Base-by-base conservation (phyloP, 2,329 filamentous ascomycete genomes). In the Fusarium dlaminii region DNA sequence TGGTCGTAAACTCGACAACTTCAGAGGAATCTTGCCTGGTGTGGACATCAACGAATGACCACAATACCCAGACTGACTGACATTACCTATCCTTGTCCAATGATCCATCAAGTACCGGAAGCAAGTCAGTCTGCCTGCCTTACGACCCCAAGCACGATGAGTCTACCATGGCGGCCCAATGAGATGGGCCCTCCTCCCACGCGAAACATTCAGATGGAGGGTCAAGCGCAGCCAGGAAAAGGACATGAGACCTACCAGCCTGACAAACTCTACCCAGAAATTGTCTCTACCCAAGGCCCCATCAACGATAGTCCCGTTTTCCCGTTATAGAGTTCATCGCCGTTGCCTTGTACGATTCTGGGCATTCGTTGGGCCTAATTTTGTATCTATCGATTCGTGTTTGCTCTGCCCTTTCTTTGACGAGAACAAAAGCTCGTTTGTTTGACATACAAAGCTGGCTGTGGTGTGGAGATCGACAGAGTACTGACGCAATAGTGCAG, bases 401-500 rank as follows among this genome's bases (percentile, higher is more conserved):
- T 42, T 51, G 52, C 36, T 64, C 29, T 64, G 58, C 37, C 39
- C 42, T 30, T 61, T 70, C 46, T 70, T 49, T 67, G 40, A 24
- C 32, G 45, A 51, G 39, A 60, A 30, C 45, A 68, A 72, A 71
- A 64, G 42, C 69, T 69, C 68, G 69, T 72, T 69, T 69, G 29
- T 56, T 63, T 49, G 43, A 54, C 65, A 73, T 66, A 60, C 46
- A 73, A 73, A 55, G 70, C 42, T 54, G 70, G 60, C 55, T 73
- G 60, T 73, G 69, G 49, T 70, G 72, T 75, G 77, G 70, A 67
- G 69, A 66, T 70, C 34, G n/a, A n/a, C n/a, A n/a, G n/a, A n/a
- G n/a, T 51, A 56, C 73, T 79, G 77, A 79, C 77, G 77, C 77
- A 79, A 79, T 79, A 46, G 65, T 75, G 77, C 77, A 79, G 77